Evolutionary conservation across 176 grass and related monocot genomes (phyloP), one percentile per base, ranked within the genome.

Genomic region (Coix lacrymajobi): DNA sequence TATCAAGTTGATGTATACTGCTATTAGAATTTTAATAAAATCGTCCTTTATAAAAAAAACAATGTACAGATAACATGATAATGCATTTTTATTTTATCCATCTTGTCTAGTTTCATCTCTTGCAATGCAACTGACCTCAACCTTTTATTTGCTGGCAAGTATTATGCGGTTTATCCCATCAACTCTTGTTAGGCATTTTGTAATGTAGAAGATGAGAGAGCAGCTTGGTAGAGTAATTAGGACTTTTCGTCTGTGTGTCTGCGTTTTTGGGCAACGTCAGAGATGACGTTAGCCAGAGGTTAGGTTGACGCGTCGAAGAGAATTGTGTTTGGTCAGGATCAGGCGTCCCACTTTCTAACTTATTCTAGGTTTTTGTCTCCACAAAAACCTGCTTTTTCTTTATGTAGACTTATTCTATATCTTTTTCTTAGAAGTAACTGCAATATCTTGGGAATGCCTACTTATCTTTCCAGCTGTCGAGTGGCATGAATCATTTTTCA

Each of bases 371-470:
- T 33, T 34, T 54, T 75, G 4, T 11, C 36, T 14, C 6, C 8
- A 58, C 10, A 25, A 24, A 24, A 57, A 25, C 56, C 56, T 25
- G n/a, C 0, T 58, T 43, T 58, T 58, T 58, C 56, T 58, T 25
- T 25, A 15, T 0, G 25, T 48, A 9, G 24, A 14, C 69, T 33
- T 73, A 49, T 33, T 74, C 52, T 75, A 15, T 75, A 15, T 12
- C 73, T 57, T 75, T 75, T 75, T 48, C 73, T 75, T 37, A 57
- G 31, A 75, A 75, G 41, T 28, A 73, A 65, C 14, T 33, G 65
- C 8, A 68, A 38, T 10, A 26, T 13, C 25, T 62, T 62, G 60
- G 6, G 25, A 12, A 30, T 28, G 60, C 26, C 60, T 62, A 62
- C 60, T 15, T 30, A 30, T 62, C 4, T 30, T 62, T 62, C 58